A percentile compares a stretch with the other conserved stretches of the same genome.
These are phyloP conservation scores for Leucosporidium yakuticum DNA, from an alignment of 768 basidiomycete genomes.

Conservation along the genomic window DNA sequence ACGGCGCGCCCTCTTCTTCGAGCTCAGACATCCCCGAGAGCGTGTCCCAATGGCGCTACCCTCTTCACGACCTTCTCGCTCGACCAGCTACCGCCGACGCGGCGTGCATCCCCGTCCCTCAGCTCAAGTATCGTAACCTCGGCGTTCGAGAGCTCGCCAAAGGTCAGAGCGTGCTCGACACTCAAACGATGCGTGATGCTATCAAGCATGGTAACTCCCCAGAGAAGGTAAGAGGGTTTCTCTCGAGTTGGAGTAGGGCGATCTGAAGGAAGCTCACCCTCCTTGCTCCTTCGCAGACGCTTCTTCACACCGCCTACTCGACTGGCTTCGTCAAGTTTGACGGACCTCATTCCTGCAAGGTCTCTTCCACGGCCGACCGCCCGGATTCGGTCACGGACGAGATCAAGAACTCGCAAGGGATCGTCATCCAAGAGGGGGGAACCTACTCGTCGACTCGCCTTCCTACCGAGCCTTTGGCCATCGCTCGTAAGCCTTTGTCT, in stretches of 20 bases:
- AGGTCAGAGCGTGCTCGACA: slow-evolving; percentile 21
- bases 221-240: slow-evolving; percentile 25
- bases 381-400: not conserved
- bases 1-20: not conserved
- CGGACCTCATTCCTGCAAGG: slow-evolving; percentile 27
- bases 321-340: slow-evolving; percentile 7
- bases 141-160: slow-evolving; percentile 17
- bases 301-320: slow-evolving; percentile 26
- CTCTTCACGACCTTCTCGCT: slow-evolving; percentile 27
- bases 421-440: slow-evolving; percentile 9
- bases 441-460: slow-evolving; percentile 13
- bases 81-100: slow-evolving; percentile 6
- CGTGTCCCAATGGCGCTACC: slow-evolving; percentile 3
- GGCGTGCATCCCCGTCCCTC: slow-evolving; percentile 23
- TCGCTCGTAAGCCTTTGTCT: slow-evolving; percentile 14
- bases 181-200: slow-evolving; percentile 18
- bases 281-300: slow-evolving; percentile 2
- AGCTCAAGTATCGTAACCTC: slow-evolving; percentile 27
- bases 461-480: slow-evolving; percentile 22
- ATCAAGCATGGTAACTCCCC: slow-evolving; percentile 15
- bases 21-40: not conserved
- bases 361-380: not conserved
- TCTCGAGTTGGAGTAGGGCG: not conserved
- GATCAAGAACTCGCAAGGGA: slow-evolving; percentile 19
- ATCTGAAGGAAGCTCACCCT: not conserved